Evolutionary conservation across 2,329 filamentous ascomycete genomes (phyloP).

Genomic region (Didymella pinodella): DNA sequence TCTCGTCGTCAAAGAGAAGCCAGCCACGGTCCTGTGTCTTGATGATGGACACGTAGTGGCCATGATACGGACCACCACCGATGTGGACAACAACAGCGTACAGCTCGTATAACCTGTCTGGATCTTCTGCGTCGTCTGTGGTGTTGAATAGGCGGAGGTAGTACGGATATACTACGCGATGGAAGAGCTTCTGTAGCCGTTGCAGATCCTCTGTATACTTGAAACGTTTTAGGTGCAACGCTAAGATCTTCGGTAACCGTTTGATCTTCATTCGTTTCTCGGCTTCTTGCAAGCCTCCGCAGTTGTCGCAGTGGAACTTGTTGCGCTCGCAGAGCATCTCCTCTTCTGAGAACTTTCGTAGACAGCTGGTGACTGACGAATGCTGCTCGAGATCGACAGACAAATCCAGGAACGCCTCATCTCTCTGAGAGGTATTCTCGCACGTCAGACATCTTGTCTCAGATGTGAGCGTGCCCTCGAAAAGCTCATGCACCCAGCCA

Average conservation of each 20-base stretch:
- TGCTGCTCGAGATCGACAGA: conserved; percentile 96
- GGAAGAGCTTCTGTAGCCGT: conserved; percentile 92
- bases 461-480: conserved; percentile 92
- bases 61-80: conserved; percentile 94
- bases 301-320: conserved; percentile 98
- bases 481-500: conserved; percentile 95
- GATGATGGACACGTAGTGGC: conserved; percentile 96
- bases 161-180: conserved; percentile 96
- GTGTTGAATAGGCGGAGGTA: conserved; percentile 97
- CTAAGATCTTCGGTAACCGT: conserved; percentile 86
- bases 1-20: conserved; percentile 96
- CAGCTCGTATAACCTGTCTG: conserved; percentile 91
- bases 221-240: conserved; percentile 93
- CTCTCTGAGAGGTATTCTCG: conserved; percentile 91
- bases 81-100: conserved; percentile 98
- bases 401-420: conserved; percentile 94
- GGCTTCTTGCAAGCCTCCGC: conserved; percentile 93
- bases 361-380: conserved; percentile 92
- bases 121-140: conserved; percentile 91
- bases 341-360: conserved; percentile 95
- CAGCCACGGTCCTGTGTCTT: conserved; percentile 96
- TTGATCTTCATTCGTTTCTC: conserved; percentile 99
- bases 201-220: conserved; percentile 98
- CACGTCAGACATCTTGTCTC: conserved; percentile 97
- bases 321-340: conserved; percentile 98